Percentiles rank a stretch among this genome's conserved stretches.
Conservation (phyloP, 2,329 filamentous ascomycete species). For the Remersonia thermophila region DNA sequence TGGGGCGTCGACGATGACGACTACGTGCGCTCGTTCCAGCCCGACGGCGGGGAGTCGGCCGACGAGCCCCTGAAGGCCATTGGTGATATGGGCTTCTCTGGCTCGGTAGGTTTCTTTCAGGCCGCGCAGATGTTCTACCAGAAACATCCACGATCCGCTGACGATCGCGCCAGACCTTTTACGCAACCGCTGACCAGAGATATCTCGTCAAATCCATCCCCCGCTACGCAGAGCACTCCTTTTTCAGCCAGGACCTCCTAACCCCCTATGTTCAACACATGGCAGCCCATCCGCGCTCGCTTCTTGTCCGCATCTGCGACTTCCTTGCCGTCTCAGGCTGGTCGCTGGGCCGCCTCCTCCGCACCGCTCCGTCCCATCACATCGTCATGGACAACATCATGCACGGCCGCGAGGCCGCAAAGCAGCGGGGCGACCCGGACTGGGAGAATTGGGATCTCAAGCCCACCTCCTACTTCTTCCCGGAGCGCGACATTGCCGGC, state of each 20-base stretch:
- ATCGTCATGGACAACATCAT: conserved; percentile 70
- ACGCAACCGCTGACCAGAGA: conserved; percentile 51
- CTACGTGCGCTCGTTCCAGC: conserved; percentile 27
- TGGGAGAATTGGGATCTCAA: conserved; percentile 70
- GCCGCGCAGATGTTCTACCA: too few relatives aligned
- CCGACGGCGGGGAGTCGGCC: conserved; percentile 33
- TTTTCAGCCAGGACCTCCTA: conserved; percentile 56
- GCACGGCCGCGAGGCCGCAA: conserved; percentile 40
- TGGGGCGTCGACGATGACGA: conserved; percentile 26
- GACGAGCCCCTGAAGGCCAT: conserved; percentile 37
- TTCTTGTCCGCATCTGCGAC: conserved; percentile 61
- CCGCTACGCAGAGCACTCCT: conserved; percentile 55
- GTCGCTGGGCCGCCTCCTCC: conserved; percentile 47
- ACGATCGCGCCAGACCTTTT: conserved; percentile 46
- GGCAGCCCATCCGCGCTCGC: conserved; percentile 42
- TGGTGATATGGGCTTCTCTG: conserved; percentile 61
- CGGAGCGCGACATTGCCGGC: conserved; percentile 57
- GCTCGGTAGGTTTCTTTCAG: conserved; percentile 37
- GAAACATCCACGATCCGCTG: too few relatives aligned
- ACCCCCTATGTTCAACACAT: conserved; percentile 53
- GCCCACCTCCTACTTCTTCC: conserved; percentile 63
- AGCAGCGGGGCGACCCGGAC: conserved; percentile 21
- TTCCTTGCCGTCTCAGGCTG: conserved; percentile 44
- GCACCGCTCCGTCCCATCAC: conserved; percentile 54
- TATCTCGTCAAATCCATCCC: conserved; percentile 63